Evolutionary conservation across 805 yeast genomes (phyloP).

Genomic region (Yamadazyma laniorum): DNA sequence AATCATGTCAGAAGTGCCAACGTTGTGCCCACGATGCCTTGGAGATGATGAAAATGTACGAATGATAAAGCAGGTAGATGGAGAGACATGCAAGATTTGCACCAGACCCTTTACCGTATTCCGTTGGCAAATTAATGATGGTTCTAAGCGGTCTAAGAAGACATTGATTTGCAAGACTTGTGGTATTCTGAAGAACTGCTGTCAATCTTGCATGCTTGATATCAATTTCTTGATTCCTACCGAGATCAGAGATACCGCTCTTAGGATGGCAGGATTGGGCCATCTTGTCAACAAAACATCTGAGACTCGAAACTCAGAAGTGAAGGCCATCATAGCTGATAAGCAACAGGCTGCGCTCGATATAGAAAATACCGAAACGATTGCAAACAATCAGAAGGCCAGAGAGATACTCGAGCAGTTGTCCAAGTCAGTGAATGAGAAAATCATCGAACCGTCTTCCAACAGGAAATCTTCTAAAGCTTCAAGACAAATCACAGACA

Average conservation of each 20-base stretch:
- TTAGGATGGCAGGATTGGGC: slow-evolving; percentile 61
- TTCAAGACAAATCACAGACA: neutral
- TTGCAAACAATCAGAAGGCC: slow-evolving; percentile 31
- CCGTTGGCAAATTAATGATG: slow-evolving; percentile 61
- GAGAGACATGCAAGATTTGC: slow-evolving; percentile 83
- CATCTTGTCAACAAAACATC: slow-evolving; percentile 16
- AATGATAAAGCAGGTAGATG: slow-evolving; percentile 66
- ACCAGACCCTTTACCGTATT: slow-evolving; percentile 81
- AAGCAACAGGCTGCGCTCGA: slow-evolving; percentile 40
- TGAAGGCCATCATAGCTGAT: slow-evolving; percentile 42
- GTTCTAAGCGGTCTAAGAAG: slow-evolving; percentile 45
- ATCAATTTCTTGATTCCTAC: slow-evolving; percentile 78
- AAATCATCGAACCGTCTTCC: neutral
- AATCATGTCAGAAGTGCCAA: slow-evolving; percentile 10
- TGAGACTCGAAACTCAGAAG: slow-evolving; percentile 27
- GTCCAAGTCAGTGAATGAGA: slow-evolving; percentile 21
- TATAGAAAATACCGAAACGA: slow-evolving; percentile 10
- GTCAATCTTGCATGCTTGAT: slow-evolving; percentile 87
- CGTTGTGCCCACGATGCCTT: slow-evolving; percentile 61
- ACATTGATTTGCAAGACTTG: slow-evolving; percentile 80
- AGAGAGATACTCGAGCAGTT: slow-evolving; percentile 51
- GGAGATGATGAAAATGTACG: slow-evolving; percentile 67
- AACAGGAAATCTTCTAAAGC: slow-evolving; percentile 3
- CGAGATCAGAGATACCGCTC: slow-evolving; percentile 73
- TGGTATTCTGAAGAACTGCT: slow-evolving; percentile 74